Conservation (phyloP, 805 yeast species). For the Pichia paraexigua region DNA sequence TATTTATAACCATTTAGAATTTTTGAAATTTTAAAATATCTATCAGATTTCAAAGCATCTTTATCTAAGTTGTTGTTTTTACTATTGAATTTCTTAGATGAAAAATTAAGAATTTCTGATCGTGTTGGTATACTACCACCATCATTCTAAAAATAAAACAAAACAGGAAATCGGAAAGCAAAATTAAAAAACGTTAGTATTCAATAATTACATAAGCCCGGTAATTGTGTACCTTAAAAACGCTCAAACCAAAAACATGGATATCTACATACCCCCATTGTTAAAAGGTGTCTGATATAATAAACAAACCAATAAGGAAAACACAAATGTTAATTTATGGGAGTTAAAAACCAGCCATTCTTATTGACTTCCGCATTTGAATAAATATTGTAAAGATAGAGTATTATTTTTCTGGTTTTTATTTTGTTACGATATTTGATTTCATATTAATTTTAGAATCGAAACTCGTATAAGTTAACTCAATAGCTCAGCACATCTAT, state of each 20-base stretch:
- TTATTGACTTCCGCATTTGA: not conserved
- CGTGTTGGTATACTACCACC: slow-evolving; percentile 6
- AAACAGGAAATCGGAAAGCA: not conserved
- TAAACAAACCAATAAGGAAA: too few relatives aligned
- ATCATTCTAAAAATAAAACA: slow-evolving; percentile 2
- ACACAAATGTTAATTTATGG: too few relatives aligned
- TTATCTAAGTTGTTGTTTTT: not conserved
- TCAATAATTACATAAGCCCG: not conserved
- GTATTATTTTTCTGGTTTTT: slow-evolving; percentile 13
- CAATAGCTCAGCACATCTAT: not conserved
- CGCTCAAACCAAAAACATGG: not conserved
- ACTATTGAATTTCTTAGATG: not conserved
- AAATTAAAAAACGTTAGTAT: not conserved
- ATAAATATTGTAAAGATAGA: slow-evolving; percentile 16
- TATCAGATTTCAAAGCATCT: not conserved
- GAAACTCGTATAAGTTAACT: not conserved
- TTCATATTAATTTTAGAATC: not conserved
- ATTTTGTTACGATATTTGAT: not conserved
- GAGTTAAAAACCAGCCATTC: not conserved
- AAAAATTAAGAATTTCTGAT: slow-evolving; percentile 1
- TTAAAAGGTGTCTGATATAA: not conserved
- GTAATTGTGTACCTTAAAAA: not conserved
- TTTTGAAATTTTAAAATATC: not conserved
- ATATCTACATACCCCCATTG: not conserved
- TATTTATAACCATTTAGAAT: slow-evolving; percentile 32